Base-by-base conservation (phyloP, 2,329 filamentous ascomycete genomes). In the Rachicladosporium sp. region DNA sequence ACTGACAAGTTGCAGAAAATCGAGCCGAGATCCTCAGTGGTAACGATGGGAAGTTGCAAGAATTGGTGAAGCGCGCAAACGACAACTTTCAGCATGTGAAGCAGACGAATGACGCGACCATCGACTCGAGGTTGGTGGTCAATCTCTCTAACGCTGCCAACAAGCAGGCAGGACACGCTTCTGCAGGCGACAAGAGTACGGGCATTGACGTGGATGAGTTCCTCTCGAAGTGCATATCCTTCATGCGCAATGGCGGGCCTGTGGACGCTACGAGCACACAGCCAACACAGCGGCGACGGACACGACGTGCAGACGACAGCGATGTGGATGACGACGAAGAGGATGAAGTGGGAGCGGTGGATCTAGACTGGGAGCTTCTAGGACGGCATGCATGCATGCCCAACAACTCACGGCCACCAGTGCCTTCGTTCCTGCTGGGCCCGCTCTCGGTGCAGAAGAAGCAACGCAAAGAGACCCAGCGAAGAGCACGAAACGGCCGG, bases 141-240 rank as follows among this genome's bases (percentile, higher is more conserved):
- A 78, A 74, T 47, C 78, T 84, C 1, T 83, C 84, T 4, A 87
- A 95, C 47, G 62, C 93, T 4, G 80, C 82, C 0, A 80, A 82
- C 51, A 84, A 83, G 50, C 87, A 86, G 56, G 80, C 85, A 0
- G 69, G 80, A 33, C 77, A 80, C 38, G 70, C 93, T 21, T 77
- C 81, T 1, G 69, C 85, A 23, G 87, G 87, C 5, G 80, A 81
- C 50, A 66, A 73, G 2, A 75, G 76, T 2, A 77, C 81, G 37
- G 85, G 87, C 6, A 66, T 98, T 13, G 88, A 96, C 53, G 71
- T 93, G 0, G 88, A 96, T 45, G 84, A 94, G 51, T 93, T 96
- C 53, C 76, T 96, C 10, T 82, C 83, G 1, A 93, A 93, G 60
- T 89, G 82, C 58, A 86, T 93, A 43, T 75, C 74, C 3, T 96